These are phyloP conservation scores for Arthonia radiata DNA, from an alignment of 495 filamentous ascomycete genomes.

Conservation along the genomic window DNA sequence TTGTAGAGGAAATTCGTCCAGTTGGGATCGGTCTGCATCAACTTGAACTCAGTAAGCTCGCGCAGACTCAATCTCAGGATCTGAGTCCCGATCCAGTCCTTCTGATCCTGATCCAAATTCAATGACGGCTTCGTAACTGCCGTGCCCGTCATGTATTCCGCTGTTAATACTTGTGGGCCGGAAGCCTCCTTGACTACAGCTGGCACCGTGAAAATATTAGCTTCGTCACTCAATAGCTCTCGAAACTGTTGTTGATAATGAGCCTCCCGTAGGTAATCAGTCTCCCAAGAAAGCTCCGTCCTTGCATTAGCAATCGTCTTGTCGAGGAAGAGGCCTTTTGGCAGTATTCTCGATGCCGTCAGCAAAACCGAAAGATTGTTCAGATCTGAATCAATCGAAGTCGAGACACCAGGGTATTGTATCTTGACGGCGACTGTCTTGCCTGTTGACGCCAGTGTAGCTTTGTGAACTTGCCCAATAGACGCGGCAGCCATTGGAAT, in stretches of 20 bases:
- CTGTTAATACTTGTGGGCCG: conserved; percentile 71
- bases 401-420: conserved; percentile 91
- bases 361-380: conserved; percentile 79
- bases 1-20: conserved; percentile 99
- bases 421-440: conserved; percentile 77
- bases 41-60: conserved; percentile 77
- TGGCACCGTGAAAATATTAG: conserved; percentile 53
- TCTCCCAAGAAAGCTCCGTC: conserved; percentile 83
- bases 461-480: conserved; percentile 87
- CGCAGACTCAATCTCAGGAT: conserved; percentile 80
- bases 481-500: conserved; percentile 90
- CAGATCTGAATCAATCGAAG: conserved; percentile 84
- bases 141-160: conserved; percentile 68
- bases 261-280: conserved; percentile 80
- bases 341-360: conserved; percentile 67
- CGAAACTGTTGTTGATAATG: conserved; percentile 50
- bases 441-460: conserved; percentile 48
- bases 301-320: conserved; percentile 97
- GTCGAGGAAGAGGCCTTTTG: conserved; percentile 78
- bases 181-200: conserved; percentile 53
- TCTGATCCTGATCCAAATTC: conserved; percentile 50
- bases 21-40: conserved; percentile 99
- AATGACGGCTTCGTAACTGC: conserved; percentile 58
- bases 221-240: conserved; percentile 41
- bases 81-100: conserved; percentile 82